A percentile compares a stretch with the other conserved stretches of the same genome.
Evolutionary conservation across 352 stramenopile species (phyloP).

Genomic region (Pythium insidiosum): DNA sequence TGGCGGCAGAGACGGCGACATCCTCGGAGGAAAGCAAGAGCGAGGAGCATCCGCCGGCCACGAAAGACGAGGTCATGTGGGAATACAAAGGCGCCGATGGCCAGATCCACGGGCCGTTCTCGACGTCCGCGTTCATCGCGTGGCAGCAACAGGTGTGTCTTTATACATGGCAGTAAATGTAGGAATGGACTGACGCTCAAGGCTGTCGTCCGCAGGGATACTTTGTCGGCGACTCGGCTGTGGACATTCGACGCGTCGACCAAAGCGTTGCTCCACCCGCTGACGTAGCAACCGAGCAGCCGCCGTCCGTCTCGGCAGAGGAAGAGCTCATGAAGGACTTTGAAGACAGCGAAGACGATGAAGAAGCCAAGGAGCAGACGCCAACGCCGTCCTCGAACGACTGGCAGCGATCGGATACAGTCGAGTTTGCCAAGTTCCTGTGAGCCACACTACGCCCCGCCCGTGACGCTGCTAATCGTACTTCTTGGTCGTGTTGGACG

Average conservation of each 20-base stretch:
- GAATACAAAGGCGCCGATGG: conserved; percentile 71
- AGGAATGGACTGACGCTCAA: too few relatives aligned
- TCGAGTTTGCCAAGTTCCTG: conserved; percentile 69
- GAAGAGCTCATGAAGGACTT: conserved; percentile 84
- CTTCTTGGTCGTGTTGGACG: conserved; percentile 40
- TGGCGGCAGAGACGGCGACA: neutral
- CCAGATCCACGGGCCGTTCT: conserved; percentile 66
- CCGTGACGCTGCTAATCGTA: conserved; percentile 25
- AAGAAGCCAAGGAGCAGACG: conserved; percentile 11
- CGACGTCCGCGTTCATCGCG: conserved; percentile 60
- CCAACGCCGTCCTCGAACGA: neutral
- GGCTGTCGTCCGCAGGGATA: conserved; percentile 64
- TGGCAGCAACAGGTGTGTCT: conserved; percentile 77
- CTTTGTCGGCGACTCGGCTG: conserved; percentile 61
- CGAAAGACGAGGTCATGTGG: conserved; percentile 49
- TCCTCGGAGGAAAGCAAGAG: conserved; percentile 31
- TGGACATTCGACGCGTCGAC: conserved; percentile 56
- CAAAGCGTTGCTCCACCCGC: neutral
- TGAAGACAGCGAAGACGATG: conserved; percentile 70
- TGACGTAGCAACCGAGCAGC: conserved; percentile 19
- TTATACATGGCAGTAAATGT: too few relatives aligned
- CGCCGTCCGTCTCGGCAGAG: conserved; percentile 43
- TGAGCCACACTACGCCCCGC: too few relatives aligned
- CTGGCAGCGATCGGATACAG: conserved; percentile 64
- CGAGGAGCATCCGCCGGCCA: conserved; percentile 22